Conservation (phyloP, 768 basidiomycete species). For the Harrya chromipes region DNA sequence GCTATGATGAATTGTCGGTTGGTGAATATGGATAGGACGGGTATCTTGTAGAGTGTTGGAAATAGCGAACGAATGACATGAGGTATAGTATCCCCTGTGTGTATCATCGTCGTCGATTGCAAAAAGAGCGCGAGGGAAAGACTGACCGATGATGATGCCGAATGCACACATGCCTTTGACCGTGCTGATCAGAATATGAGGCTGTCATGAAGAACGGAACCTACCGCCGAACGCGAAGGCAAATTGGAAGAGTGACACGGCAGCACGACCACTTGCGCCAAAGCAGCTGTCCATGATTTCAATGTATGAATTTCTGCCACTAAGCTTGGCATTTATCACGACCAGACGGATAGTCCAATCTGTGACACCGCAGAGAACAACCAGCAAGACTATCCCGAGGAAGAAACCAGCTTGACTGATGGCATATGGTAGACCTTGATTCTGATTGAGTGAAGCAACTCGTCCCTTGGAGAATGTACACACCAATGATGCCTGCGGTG, state of each 20-base stretch:
- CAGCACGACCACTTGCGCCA: constrained; percentile 85
- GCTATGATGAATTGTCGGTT: constrained; percentile 89
- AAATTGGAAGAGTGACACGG: constrained; percentile 96
- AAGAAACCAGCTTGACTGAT: constrained; percentile 93
- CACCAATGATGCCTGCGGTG: constrained; percentile 68
- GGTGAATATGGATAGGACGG: constrained; percentile 72
- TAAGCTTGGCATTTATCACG: constrained; percentile 93
- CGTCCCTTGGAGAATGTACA: constrained; percentile 13
- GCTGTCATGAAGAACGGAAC: constrained; percentile 14
- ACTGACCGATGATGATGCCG: constrained; percentile 82
- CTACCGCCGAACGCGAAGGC: constrained; percentile 94
- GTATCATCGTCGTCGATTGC: background rate
- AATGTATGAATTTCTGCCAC: constrained; percentile 88
- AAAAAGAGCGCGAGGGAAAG: background rate
- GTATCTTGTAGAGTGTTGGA: constrained; percentile 61
- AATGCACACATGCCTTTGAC: constrained; percentile 91
- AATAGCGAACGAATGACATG: constrained; percentile 88
- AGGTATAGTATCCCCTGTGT: constrained; percentile 87
- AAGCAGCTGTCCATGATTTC: constrained; percentile 95
- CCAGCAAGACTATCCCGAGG: constrained; percentile 77
- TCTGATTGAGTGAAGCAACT: constrained; percentile 3
- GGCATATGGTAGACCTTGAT: constrained; percentile 72
- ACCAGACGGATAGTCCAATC: constrained; percentile 98
- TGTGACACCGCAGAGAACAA: constrained; percentile 80
- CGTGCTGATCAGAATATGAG: constrained; percentile 5